Evolutionary conservation across 225 moss, liverwort and hornwort genomes (phyloP).

Genomic region (Pseudisothecium myosuroides): DNA sequence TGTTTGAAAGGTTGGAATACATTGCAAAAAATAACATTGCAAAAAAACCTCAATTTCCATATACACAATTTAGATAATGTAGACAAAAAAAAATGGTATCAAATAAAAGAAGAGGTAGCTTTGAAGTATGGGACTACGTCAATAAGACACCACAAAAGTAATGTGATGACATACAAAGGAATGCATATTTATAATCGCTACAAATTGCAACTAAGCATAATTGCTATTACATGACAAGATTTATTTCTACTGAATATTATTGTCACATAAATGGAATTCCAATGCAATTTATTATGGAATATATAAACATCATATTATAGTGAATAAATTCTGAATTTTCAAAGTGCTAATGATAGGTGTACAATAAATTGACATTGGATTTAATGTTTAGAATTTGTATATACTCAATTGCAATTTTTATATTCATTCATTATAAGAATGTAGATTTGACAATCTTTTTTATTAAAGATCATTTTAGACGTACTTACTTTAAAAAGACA

Average conservation of each 20-base stretch:
- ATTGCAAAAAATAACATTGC: not conserved
- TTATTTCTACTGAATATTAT: not conserved
- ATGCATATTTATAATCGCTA: not conserved
- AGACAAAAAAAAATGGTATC: rapidly evolving
- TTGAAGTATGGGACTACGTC: not conserved
- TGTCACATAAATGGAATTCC: not conserved
- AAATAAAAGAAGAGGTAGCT: not conserved
- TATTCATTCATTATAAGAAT: not conserved
- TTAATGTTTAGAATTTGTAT: not conserved
- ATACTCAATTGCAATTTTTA: not conserved
- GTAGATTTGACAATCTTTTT: not conserved
- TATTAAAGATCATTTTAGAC: not conserved
- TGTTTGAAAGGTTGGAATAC: not conserved
- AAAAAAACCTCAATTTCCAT: not conserved
- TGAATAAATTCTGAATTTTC: not conserved
- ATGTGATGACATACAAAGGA: not conserved
- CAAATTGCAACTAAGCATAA: not conserved
- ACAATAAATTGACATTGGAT: not conserved
- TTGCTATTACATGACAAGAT: not conserved
- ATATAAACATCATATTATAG: not conserved
- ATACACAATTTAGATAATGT: not conserved
- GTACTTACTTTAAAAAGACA: not conserved
- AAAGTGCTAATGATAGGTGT: not conserved
- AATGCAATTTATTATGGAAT: not conserved
- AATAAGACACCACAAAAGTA: not conserved